Evolutionary conservation across 257 asterid genomes (phyloP).

Genomic region (Przewalskia tangutica): DNA sequence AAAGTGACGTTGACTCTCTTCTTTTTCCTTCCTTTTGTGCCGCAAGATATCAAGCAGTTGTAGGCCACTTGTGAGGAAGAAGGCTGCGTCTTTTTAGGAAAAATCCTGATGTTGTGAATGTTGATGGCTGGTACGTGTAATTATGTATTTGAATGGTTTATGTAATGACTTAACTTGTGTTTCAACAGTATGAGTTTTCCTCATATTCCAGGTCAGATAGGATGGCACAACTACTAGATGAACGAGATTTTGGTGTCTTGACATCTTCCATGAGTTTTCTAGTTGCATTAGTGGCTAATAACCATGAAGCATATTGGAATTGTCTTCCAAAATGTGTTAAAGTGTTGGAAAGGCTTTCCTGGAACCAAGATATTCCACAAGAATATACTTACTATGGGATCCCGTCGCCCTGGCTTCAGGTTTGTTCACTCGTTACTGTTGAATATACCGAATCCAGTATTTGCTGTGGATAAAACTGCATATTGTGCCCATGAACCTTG

Average conservation of each 20-base stretch:
- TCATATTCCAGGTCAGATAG: constrained; percentile 77
- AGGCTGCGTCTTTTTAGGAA: constrained; percentile 91
- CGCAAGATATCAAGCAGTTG: constrained; percentile 83
- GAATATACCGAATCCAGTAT: neutral
- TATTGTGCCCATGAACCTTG: neutral
- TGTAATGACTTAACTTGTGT: neutral
- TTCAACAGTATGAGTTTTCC: constrained; percentile 7
- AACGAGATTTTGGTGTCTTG: constrained; percentile 97
- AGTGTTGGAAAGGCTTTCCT: constrained; percentile 82
- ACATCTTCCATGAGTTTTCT: constrained; percentile 96
- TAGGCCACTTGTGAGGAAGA: constrained; percentile 98
- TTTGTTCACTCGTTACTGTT: constrained; percentile 20
- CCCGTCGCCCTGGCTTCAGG: constrained; percentile 99
- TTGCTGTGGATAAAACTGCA: neutral
- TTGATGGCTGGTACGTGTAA: constrained; percentile 77
- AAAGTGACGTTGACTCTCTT: constrained; percentile 1
- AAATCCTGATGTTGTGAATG: constrained; percentile 96
- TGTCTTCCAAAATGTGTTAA: constrained; percentile 96
- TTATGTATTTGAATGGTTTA: neutral
- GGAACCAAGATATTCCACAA: constrained; percentile 95
- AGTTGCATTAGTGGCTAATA: constrained; percentile 88
- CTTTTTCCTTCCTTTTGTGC: constrained; percentile 10
- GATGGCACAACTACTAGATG: constrained; percentile 95
- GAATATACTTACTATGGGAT: constrained; percentile 98
- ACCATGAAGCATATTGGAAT: constrained; percentile 96